Evolutionary conservation across 1,284 basidiomycete genomes (phyloP).

Genomic region (Tilletia horrida): DNA sequence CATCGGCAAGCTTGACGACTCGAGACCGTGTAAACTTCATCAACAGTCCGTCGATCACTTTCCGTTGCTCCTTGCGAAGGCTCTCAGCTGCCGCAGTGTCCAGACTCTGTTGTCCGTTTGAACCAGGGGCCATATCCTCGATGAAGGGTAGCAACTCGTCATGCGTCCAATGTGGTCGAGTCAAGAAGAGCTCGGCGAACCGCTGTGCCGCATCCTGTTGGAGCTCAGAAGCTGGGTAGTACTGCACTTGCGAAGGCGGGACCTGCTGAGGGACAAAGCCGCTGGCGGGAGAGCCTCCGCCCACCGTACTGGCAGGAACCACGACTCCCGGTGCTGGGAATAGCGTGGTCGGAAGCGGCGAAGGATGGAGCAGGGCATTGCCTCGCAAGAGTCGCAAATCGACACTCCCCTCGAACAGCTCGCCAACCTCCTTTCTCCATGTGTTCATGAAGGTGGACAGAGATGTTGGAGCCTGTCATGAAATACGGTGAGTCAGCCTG

Average conservation of each 20-base stretch:
- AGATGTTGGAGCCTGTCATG: neutral
- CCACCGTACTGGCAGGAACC: neutral
- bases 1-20: constrained; percentile 2
- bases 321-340: constrained; percentile 5
- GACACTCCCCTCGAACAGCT: constrained; percentile 22
- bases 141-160: constrained; percentile 55
- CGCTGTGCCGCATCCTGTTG: constrained; percentile 46
- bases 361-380: constrained; percentile 37
- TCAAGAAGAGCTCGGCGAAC: constrained; percentile 50
- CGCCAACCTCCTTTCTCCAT: constrained; percentile 20
- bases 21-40: constrained; percentile 5
- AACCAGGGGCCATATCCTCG: constrained; percentile 29
- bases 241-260: constrained; percentile 31
- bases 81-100: neutral
- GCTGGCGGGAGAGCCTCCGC: neutral
- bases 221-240: constrained; percentile 41
- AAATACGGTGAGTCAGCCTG: too few relatives aligned
- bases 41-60: neutral
- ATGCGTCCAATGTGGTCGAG: constrained; percentile 44
- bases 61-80: neutral
- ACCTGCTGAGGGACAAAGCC: neutral
- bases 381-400: constrained; percentile 27
- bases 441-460: neutral
- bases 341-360: constrained; percentile 20
- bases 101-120: neutral